phyloP scores from a whole-genome alignment of 2,329 filamentous ascomycete species.

The Alternaria sp. region DNA sequence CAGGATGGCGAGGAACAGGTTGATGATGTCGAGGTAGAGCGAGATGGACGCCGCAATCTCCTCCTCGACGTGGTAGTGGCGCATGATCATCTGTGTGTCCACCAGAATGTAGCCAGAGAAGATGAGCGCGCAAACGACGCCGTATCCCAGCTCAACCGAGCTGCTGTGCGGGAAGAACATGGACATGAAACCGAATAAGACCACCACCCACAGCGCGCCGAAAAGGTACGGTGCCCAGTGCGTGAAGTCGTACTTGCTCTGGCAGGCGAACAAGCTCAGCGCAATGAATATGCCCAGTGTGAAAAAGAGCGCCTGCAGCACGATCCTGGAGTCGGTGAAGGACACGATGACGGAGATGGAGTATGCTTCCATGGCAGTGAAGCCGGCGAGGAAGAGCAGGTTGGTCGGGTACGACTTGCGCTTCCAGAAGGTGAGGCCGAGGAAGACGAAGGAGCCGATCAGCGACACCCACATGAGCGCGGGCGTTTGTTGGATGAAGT shows the following conservation, averaged over 20 bases:
- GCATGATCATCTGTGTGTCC: conserved; percentile 93
- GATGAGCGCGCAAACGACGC: conserved; percentile 79
- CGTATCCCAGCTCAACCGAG: conserved; percentile 85
- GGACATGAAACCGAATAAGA: conserved; percentile 92
- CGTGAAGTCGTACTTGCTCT: conserved; percentile 98
- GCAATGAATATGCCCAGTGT: conserved; percentile 73
- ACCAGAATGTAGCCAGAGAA: conserved; percentile 96
- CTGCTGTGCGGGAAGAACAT: conserved; percentile 86
- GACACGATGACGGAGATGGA: conserved; percentile 90
- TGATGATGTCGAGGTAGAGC: conserved; percentile 94
- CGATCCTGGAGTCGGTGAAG: conserved; percentile 83
- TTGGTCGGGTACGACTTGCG: conserved; percentile 84
- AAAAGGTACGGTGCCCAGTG: conserved; percentile 96
- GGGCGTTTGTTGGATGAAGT: conserved; percentile 84
- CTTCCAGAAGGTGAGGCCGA: conserved; percentile 50
- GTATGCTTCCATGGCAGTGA: conserved; percentile 93
- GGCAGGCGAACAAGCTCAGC: conserved; percentile 84
- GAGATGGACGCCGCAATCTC: conserved; percentile 96
- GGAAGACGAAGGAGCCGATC: conserved; percentile 45
- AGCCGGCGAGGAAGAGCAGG: conserved; percentile 86
- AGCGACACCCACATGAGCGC: conserved; percentile 89
- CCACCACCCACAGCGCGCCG: conserved; percentile 84
- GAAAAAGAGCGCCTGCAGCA: conserved; percentile 87
- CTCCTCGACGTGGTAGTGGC: conserved; percentile 96
- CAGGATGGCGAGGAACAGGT: conserved; percentile 94